Evolutionary conservation across 768 basidiomycete genomes (phyloP).

Genomic region (Suillus americanus): DNA sequence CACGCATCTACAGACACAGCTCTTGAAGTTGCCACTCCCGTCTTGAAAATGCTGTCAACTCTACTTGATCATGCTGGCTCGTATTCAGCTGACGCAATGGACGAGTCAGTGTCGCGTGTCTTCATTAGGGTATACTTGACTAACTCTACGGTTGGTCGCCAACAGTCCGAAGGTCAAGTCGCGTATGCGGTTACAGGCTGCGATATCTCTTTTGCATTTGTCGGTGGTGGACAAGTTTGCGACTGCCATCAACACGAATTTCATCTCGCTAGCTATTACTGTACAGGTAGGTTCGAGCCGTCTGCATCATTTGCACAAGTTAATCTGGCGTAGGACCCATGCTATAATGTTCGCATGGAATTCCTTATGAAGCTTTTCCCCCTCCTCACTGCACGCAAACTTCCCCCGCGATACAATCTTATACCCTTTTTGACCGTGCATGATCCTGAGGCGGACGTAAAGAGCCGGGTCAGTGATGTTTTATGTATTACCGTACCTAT

Average conservation of each 20-base stretch:
- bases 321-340: constrained; percentile 63
- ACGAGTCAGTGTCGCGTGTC: constrained; percentile 41
- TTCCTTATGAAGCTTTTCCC: constrained; percentile 77
- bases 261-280: constrained; percentile 67
- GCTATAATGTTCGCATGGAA: constrained; percentile 77
- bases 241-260: constrained; percentile 54
- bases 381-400: constrained; percentile 61
- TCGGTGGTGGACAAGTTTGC: constrained; percentile 59
- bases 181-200: constrained; percentile 82
- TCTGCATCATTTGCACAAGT: not conserved
- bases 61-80: constrained; percentile 72
- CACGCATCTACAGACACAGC: constrained; percentile 60
- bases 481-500: not conserved
- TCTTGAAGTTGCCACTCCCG: constrained; percentile 67
- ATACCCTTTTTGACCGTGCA: constrained; percentile 87
- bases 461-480: constrained; percentile 49
- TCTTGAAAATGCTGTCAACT: constrained; percentile 71
- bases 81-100: constrained; percentile 50
- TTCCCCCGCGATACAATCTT: constrained; percentile 73
- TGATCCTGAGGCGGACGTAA: constrained; percentile 87
- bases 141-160: constrained; percentile 12
- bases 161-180: constrained; percentile 62
- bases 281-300: constrained; percentile 63
- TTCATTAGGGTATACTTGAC: not conserved
- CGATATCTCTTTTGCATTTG: constrained; percentile 77